phyloP scores from a whole-genome alignment of 306 rosid species.

The Astragalus membranaceus region DNA sequence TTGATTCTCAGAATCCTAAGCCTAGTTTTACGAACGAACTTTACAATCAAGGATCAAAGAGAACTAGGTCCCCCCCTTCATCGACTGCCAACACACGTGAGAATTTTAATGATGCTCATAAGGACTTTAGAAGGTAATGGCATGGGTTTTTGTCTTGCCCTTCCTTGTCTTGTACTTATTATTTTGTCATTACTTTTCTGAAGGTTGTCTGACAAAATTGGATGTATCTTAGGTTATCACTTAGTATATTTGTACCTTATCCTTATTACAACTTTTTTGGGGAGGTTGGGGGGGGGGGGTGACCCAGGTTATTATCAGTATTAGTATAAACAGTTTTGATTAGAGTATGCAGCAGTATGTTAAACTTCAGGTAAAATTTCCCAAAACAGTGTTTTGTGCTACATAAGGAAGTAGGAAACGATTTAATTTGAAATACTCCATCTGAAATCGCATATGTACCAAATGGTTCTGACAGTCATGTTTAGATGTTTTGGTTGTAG shows the following conservation, averaged over 20 bases:
- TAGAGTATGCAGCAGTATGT: not conserved
- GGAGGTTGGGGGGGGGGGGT: not conserved
- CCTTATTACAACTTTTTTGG: too few relatives aligned
- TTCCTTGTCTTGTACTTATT: not conserved
- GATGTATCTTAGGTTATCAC: not conserved
- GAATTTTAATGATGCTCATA: constrained; percentile 21
- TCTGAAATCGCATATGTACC: not conserved
- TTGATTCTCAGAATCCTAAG: constrained; percentile 28
- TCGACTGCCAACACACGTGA: constrained; percentile 15
- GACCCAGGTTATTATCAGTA: not conserved
- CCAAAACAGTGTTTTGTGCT: not conserved
- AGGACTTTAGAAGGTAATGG: constrained; percentile 38
- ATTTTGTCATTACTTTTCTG: not conserved
- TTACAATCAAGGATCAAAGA: constrained; percentile 42
- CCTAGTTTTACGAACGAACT: constrained; percentile 25
- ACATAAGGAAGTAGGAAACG: not conserved
- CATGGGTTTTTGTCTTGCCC: not conserved
- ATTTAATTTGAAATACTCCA: not conserved
- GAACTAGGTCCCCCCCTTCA: constrained; percentile 49
- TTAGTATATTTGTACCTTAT: too few relatives aligned
- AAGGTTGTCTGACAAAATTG: not conserved
- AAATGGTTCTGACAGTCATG: not conserved
- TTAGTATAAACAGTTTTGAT: not conserved
- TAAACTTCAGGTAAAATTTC: not conserved
- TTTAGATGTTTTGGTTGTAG: not conserved